Evolutionary conservation across 495 filamentous ascomycete species (phyloP).

Genomic region (Aspergillus wentii): DNA sequence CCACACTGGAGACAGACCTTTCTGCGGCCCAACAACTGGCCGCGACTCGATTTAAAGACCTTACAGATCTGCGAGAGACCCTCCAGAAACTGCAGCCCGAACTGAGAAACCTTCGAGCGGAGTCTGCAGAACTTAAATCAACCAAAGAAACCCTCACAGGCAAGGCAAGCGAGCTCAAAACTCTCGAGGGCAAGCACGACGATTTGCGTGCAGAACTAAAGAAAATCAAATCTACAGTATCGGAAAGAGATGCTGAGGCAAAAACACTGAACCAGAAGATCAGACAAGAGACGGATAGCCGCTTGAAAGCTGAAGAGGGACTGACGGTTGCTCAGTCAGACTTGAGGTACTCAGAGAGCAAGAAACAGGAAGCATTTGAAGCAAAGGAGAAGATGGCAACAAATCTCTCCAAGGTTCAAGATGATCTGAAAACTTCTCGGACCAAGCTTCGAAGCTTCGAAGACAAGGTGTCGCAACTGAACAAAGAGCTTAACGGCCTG

Average conservation of each 20-base stretch:
- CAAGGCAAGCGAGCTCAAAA: slow-evolving; percentile 63
- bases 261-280: slow-evolving; percentile 70
- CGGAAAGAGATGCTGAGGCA: slow-evolving; percentile 73
- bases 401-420: slow-evolving; percentile 65
- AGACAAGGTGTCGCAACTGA: slow-evolving; percentile 59
- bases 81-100: slow-evolving; percentile 85
- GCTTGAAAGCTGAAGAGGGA: slow-evolving; percentile 72
- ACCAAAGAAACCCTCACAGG: slow-evolving; percentile 66
- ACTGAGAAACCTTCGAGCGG: slow-evolving; percentile 65
- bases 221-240: slow-evolving; percentile 59
- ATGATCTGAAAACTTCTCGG: slow-evolving; percentile 61
- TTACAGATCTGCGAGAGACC: slow-evolving; percentile 71
- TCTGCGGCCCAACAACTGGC: slow-evolving; percentile 82
- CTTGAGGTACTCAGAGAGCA: slow-evolving; percentile 66
- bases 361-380: slow-evolving; percentile 71
- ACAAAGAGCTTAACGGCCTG: slow-evolving; percentile 58
- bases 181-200: slow-evolving; percentile 72
- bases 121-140: slow-evolving; percentile 65
- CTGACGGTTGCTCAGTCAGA: slow-evolving; percentile 66
- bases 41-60: slow-evolving; percentile 78
- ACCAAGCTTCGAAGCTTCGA: slow-evolving; percentile 65
- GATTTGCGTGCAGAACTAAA: slow-evolving; percentile 72
- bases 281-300: slow-evolving; percentile 64
- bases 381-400: slow-evolving; percentile 59
- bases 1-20: slow-evolving; percentile 74